A percentile compares a stretch with the other conserved stretches of the same genome.
phyloP scores from a whole-genome alignment of 371 early-diverging fungal species.

The Catenaria anguillulae region DNA sequence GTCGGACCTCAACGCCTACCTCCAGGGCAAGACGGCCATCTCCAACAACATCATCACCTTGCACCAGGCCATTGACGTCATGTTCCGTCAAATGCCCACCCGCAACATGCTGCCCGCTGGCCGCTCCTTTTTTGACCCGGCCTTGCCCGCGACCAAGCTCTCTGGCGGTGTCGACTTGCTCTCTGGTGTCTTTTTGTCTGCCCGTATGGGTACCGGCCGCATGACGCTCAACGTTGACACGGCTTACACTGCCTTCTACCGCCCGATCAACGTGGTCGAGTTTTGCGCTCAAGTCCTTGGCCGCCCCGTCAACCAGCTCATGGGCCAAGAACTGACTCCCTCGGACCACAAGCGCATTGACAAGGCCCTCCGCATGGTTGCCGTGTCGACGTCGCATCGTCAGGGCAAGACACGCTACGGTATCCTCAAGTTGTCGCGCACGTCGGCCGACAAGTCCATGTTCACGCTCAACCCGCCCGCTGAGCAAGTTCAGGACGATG shows the following conservation, averaged over 20 bases:
- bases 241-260: conserved; percentile 1
- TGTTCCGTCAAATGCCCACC: neutral
- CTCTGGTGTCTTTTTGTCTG: neutral
- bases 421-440: neutral
- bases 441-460: neutral
- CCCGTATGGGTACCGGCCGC: neutral
- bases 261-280: neutral
- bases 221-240: conserved; percentile 1
- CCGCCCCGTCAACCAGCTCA: neutral
- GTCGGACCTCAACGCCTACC: neutral
- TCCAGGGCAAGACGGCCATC: neutral
- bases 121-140: neutral
- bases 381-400: neutral
- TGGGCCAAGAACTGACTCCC: neutral
- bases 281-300: neutral
- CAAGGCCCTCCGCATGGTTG: neutral
- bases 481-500: neutral
- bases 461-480: neutral
- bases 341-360: neutral
- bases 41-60: neutral
- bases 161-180: neutral
- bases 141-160: neutral
- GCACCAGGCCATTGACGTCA: neutral
- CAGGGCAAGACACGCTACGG: neutral
- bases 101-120: neutral